These are phyloP conservation scores for Pleurozium schreberi DNA, from an alignment of 225 moss, liverwort and hornwort genomes.

Conservation along the genomic window DNA sequence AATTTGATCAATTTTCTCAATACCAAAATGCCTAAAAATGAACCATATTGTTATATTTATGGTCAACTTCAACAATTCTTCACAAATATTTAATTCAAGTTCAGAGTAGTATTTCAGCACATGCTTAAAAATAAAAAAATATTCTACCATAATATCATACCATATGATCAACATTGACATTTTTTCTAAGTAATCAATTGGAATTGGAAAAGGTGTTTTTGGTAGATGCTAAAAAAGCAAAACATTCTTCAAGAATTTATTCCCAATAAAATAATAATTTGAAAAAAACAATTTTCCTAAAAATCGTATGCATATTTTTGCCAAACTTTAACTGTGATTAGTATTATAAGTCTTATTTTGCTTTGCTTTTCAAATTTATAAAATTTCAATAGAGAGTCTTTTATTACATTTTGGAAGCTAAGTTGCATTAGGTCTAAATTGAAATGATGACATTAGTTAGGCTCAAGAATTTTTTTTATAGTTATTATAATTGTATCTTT, in stretches of 20 bases:
- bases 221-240: accelerated
- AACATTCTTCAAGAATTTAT: background rate
- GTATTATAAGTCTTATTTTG: background rate
- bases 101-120: accelerated
- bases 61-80: background rate
- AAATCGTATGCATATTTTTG: background rate
- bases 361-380: background rate
- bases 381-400: background rate
- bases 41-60: background rate
- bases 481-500: too few species aligned
- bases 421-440: background rate
- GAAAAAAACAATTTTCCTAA: background rate
- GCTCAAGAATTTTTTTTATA: too few species aligned
- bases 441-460: background rate
- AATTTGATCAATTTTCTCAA: background rate
- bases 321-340: too few species aligned
- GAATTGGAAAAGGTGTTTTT: accelerated
- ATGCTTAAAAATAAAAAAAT: background rate
- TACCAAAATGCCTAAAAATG: background rate
- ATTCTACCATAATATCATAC: background rate
- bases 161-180: background rate
- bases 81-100: background rate
- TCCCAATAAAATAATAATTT: background rate
- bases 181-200: background rate
- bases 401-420: too few species aligned